phyloP scores from a whole-genome alignment of 306 rosid species.

The Prunus salicina region DNA sequence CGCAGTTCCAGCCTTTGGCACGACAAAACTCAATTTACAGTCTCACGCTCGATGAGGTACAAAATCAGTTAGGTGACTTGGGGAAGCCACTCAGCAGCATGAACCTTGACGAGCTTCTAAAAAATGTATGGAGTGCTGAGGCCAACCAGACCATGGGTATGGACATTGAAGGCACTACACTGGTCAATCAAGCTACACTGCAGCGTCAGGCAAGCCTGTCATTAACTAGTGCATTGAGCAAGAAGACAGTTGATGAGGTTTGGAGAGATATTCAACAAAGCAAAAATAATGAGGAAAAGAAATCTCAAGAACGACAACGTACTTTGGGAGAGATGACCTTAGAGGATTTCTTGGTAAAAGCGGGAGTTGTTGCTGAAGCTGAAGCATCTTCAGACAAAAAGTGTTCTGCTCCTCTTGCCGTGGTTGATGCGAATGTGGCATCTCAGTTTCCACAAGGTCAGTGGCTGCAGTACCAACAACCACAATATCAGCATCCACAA shows the following conservation, averaged over 20 bases:
- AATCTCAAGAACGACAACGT: constrained; percentile 56
- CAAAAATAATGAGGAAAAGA: constrained; percentile 49
- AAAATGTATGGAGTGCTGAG: constrained; percentile 82
- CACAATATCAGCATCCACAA: constrained; percentile 70
- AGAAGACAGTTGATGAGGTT: constrained; percentile 96
- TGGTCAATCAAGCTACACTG: constrained; percentile 45
- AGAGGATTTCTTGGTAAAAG: constrained; percentile 93
- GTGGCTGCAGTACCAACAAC: constrained; percentile 74
- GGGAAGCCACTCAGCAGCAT: constrained; percentile 91
- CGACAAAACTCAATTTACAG: constrained; percentile 76
- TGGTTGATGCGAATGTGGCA: constrained; percentile 40
- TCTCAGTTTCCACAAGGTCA: constrained; percentile 57
- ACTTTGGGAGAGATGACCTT: constrained; percentile 97
- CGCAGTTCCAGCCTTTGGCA: constrained; percentile 56
- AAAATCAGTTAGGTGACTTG: constrained; percentile 84
- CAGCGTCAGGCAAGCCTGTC: constrained; percentile 76
- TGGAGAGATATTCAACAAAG: constrained; percentile 89
- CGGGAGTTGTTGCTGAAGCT: constrained; percentile 70
- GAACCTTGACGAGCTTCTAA: constrained; percentile 97
- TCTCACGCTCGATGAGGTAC: constrained; percentile 91
- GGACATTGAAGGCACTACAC: constrained; percentile 44
- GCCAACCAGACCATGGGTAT: constrained; percentile 54
- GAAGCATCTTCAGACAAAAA: constrained; percentile 47
- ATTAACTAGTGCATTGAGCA: constrained; percentile 60
- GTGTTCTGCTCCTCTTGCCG: constrained; percentile 34